Evolutionary conservation across 768 basidiomycete genomes (phyloP).

Genomic region (Plicaturopsis crispa): DNA sequence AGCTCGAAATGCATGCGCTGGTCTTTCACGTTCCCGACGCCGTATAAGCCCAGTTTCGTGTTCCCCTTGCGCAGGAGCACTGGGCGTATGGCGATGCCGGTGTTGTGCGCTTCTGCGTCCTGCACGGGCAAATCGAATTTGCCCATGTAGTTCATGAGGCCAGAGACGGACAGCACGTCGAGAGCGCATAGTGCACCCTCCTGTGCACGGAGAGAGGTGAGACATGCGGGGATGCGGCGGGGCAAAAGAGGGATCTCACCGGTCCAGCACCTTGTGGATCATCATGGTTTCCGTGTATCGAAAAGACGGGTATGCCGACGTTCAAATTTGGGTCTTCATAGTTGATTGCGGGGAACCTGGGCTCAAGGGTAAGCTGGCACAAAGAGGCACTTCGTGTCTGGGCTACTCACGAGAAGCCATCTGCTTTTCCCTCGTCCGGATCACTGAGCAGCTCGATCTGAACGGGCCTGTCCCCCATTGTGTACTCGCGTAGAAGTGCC

Average conservation of each 20-base stretch:
- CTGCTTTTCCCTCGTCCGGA: conserved; percentile 82
- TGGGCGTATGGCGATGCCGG: conserved; percentile 82
- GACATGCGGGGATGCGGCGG: neutral
- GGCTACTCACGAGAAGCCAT: conserved; percentile 67
- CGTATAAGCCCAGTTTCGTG: conserved; percentile 87
- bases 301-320: conserved; percentile 94
- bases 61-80: conserved; percentile 87
- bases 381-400: too few species aligned
- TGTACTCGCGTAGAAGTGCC: conserved; percentile 85
- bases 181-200: conserved; percentile 94
- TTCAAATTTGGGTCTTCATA: conserved; percentile 97
- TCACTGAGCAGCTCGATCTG: conserved; percentile 88
- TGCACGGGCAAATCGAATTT: conserved; percentile 79
- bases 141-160: conserved; percentile 96
- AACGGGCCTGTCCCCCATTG: conserved; percentile 83
- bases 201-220: conserved; percentile 26
- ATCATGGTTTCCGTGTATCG: conserved; percentile 98
- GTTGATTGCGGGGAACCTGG: conserved; percentile 91
- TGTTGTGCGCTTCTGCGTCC: conserved; percentile 55
- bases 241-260: conserved; percentile 37
- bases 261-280: conserved; percentile 95
- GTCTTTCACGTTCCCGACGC: conserved; percentile 95
- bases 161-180: conserved; percentile 89
- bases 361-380: conserved; percentile 1
- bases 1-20: conserved; percentile 95